phyloP scores from a whole-genome alignment of 2,329 filamentous ascomycete genomes.

The Hymenoscyphus linearis region DNA sequence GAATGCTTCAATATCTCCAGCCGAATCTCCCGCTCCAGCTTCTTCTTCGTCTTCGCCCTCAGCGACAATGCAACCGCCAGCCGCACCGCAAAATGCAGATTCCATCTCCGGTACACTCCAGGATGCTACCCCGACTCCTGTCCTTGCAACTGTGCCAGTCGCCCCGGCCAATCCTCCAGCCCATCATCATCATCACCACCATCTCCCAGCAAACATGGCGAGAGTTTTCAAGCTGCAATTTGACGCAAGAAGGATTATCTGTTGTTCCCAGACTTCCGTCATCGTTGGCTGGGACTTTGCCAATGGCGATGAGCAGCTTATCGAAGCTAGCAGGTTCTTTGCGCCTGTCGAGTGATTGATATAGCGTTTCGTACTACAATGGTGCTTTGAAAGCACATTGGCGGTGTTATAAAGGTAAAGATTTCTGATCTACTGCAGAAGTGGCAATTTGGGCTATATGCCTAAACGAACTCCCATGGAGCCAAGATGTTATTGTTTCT shows the following conservation, averaged over 20 bases:
- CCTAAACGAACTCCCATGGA: no score
- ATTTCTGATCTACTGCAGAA: no score
- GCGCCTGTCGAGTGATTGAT: constrained; percentile 47
- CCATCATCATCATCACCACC: constrained; percentile 15
- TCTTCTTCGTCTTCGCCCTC: not conserved
- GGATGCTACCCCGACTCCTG: not conserved
- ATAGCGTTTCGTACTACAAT: no score
- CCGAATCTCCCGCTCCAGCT: not conserved
- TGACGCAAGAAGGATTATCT: constrained; percentile 86
- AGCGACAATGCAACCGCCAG: not conserved
- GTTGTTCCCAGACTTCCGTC: constrained; percentile 83
- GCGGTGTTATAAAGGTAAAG: no score
- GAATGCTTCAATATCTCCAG: not conserved
- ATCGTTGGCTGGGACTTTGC: constrained; percentile 99
- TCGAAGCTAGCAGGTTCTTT: constrained; percentile 75
- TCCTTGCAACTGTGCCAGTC: not conserved
- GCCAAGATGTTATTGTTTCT: no score
- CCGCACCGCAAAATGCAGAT: not conserved
- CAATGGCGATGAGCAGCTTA: constrained; percentile 73
- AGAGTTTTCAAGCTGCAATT: constrained; percentile 96
- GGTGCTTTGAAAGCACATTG: no score
- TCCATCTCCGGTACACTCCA: not conserved
- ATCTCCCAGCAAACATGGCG: constrained; percentile 22
- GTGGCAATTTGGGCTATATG: no score
- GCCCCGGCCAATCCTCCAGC: constrained; percentile 34